A percentile compares a stretch with the other conserved stretches of the same genome.
phyloP scores from a whole-genome alignment of 768 basidiomycete species.

The Lactarius akahatsu region DNA sequence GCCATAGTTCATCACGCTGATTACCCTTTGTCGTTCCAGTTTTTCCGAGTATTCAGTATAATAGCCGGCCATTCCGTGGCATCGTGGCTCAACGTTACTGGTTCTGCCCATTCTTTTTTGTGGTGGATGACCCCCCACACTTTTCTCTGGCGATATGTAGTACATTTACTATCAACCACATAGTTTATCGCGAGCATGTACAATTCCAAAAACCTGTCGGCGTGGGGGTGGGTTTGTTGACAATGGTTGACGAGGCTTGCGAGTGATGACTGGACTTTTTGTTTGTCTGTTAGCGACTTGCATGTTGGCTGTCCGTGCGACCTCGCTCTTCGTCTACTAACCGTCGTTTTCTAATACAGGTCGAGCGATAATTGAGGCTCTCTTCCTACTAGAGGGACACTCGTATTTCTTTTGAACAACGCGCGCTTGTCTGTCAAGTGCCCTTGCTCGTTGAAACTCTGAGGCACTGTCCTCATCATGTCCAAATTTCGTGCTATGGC shows the following conservation, averaged over 20 bases:
- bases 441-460: constrained; percentile 10
- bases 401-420: constrained; percentile 5
- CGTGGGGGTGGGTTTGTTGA: constrained; percentile 7
- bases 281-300: constrained; percentile 7
- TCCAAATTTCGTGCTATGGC: constrained; percentile 27
- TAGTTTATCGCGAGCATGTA: constrained; percentile 17
- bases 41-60: neutral
- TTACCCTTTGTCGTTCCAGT: neutral
- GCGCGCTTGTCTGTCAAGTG: constrained; percentile 14
- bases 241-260: neutral
- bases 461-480: constrained; percentile 16
- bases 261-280: neutral
- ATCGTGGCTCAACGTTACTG: constrained; percentile 10
- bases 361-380: constrained; percentile 21
- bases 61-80: neutral
- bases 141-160: constrained; percentile 13
- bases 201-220: constrained; percentile 13
- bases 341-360: constrained; percentile 22
- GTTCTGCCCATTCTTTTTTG: neutral
- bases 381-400: constrained; percentile 7
- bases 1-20: neutral
- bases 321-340: constrained; percentile 21
- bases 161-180: constrained; percentile 7
- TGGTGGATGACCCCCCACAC: neutral
- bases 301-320: constrained; percentile 20